Conservation (phyloP, 2,329 filamentous ascomycete species). For the Aspergillus tamarii region DNA sequence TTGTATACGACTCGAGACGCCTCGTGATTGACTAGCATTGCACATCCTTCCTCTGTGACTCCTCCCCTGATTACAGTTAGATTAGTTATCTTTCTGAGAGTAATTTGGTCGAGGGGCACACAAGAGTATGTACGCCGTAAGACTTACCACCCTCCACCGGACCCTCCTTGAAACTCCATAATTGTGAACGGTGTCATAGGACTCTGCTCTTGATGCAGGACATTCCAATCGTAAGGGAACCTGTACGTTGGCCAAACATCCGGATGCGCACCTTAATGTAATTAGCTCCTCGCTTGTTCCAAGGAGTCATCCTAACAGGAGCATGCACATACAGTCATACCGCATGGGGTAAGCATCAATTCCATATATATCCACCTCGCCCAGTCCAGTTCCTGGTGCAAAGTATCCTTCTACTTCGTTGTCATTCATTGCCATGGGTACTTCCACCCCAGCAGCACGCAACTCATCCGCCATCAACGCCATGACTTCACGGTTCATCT, state of each 20-base stretch:
- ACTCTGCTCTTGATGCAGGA: constrained; percentile 1
- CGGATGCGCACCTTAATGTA: not conserved
- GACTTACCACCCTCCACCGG: not conserved
- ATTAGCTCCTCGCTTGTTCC: not conserved
- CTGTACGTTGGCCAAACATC: not conserved
- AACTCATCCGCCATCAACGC: constrained; percentile 59
- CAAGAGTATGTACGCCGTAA: not conserved
- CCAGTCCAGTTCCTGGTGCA: constrained; percentile 56
- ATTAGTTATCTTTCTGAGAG: not conserved
- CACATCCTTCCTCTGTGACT: not conserved
- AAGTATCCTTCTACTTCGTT: constrained; percentile 37
- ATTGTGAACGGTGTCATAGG: constrained; percentile 9
- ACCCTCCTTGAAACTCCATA: constrained; percentile 11
- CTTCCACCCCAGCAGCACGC: constrained; percentile 56
- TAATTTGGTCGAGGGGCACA: not conserved
- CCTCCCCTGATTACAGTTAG: constrained; percentile 1
- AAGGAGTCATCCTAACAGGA: not conserved
- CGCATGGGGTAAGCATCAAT: constrained; percentile 20
- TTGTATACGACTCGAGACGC: constrained; percentile 69
- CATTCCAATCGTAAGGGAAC: not conserved
- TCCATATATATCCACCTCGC: constrained; percentile 53
- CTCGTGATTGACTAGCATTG: not conserved
- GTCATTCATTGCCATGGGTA: constrained; percentile 46
- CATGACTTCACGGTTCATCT: constrained; percentile 49
- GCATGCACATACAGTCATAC: not conserved